phyloP scores from a whole-genome alignment of 495 filamentous ascomycete genomes.

The Penicillium ucsense region DNA sequence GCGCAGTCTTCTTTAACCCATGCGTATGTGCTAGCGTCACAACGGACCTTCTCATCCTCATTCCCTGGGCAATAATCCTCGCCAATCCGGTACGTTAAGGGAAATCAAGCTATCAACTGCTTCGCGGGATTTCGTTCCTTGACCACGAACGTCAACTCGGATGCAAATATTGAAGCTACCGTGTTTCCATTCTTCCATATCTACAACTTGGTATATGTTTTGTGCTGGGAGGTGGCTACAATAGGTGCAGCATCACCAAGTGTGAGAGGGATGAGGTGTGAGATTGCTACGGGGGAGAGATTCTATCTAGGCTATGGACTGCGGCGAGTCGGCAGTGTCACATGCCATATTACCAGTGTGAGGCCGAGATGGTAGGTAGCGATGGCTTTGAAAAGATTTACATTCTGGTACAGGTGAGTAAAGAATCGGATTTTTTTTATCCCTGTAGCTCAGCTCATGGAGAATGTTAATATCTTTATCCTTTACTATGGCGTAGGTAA shows the following conservation, averaged over 20 bases:
- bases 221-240: too few species aligned
- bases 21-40: slow-evolving; percentile 21
- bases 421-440: slow-evolving; percentile 13
- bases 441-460: slow-evolving; percentile 14
- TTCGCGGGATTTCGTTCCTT: slow-evolving; percentile 2
- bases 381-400: slow-evolving; percentile 5
- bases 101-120: slow-evolving; percentile 24
- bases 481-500: slow-evolving; percentile 15
- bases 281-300: too few species aligned
- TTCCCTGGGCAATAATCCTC: slow-evolving; percentile 22
- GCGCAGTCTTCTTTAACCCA: slow-evolving; percentile 12
- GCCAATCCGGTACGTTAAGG: slow-evolving; percentile 23
- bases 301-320: too few species aligned
- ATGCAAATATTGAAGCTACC: slow-evolving; percentile 29
- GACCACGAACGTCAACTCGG: slow-evolving; percentile 13
- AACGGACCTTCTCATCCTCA: slow-evolving; percentile 26
- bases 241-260: too few species aligned
- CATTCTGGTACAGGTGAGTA: slow-evolving; percentile 8
- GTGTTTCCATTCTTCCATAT: slow-evolving; percentile 21
- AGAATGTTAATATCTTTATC: slow-evolving; percentile 16
- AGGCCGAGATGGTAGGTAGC: slow-evolving; percentile 15
- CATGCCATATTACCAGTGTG: neutral
- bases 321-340: too few species aligned
- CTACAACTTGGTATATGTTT: slow-evolving; percentile 7
- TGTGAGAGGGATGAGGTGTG: too few species aligned